Conservation (phyloP, 805 yeast species). For the Barnettozyma populi region DNA sequence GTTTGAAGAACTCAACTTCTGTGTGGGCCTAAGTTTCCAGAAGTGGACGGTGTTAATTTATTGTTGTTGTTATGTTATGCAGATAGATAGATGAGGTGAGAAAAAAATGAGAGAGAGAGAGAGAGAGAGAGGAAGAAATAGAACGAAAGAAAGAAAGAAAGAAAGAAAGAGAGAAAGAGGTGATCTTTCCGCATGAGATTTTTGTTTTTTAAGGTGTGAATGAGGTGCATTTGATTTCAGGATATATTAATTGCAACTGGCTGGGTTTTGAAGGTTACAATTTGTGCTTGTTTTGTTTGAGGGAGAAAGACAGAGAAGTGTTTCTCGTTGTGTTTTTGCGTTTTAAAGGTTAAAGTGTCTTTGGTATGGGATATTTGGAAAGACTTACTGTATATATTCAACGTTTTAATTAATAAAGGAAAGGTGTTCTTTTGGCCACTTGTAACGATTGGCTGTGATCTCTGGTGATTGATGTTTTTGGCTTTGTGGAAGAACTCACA, state of each 20-base stretch:
- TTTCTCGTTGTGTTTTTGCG: background rate
- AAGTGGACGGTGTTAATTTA: background rate
- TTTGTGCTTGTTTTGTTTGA: constrained; percentile 1
- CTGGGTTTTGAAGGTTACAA: background rate
- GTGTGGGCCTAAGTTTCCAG: constrained; percentile 23
- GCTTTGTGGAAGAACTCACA: background rate
- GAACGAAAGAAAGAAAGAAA: background rate
- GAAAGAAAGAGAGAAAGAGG: background rate
- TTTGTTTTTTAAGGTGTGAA: background rate
- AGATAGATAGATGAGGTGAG: background rate
- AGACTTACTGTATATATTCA: constrained; percentile 1
- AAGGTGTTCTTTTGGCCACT: background rate
- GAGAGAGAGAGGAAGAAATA: background rate
- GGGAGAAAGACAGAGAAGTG: background rate
- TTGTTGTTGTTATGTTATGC: background rate
- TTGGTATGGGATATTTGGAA: constrained; percentile 7
- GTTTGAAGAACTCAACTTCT: constrained; percentile 20
- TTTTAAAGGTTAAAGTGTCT: constrained; percentile 5
- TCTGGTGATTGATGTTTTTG: background rate
- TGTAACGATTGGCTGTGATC: background rate
- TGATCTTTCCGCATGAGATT: background rate
- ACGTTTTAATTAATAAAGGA: background rate
- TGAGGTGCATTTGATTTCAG: background rate
- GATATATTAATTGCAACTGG: constrained; percentile 2
- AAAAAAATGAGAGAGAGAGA: background rate